Conservation (phyloP, 2,329 filamentous ascomycete species). For the Hypoxylon sp. region DNA sequence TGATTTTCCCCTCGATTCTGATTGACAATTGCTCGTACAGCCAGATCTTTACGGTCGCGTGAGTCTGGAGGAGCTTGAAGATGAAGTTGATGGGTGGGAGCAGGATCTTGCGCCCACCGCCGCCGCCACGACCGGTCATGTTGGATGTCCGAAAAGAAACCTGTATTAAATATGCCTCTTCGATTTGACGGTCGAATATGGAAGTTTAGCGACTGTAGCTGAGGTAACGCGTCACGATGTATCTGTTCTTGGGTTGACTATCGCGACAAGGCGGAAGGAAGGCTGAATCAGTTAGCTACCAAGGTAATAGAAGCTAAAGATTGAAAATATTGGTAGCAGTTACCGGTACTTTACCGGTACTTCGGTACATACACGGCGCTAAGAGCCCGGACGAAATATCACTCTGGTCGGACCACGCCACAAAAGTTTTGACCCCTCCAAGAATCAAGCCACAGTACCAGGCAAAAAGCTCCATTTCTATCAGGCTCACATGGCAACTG, state of each 20-base stretch:
- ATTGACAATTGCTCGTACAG: slow-evolving; percentile 96
- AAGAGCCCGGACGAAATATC: too few relatives aligned
- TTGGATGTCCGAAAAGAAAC: slow-evolving; percentile 41
- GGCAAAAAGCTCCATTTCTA: slow-evolving; percentile 26
- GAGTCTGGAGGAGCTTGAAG: slow-evolving; percentile 88
- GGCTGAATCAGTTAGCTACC: slow-evolving; percentile 32
- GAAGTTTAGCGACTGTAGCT: not conserved
- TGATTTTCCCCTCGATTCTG: slow-evolving; percentile 95
- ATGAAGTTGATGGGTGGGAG: slow-evolving; percentile 83
- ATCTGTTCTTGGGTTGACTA: slow-evolving; percentile 9
- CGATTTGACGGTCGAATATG: not conserved
- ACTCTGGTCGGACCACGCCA: slow-evolving; percentile 10
- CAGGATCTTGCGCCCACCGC: slow-evolving; percentile 72
- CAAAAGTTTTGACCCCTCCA: slow-evolving; percentile 34
- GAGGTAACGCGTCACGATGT: slow-evolving; percentile 1
- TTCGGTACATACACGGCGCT: slow-evolving; percentile 1
- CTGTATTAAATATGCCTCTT: slow-evolving; percentile 6
- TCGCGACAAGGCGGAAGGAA: slow-evolving; percentile 42
- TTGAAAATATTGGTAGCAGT: slow-evolving; percentile 16
- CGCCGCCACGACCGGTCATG: slow-evolving; percentile 74
- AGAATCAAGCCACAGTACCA: slow-evolving; percentile 27
- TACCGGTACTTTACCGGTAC: slow-evolving; percentile 17
- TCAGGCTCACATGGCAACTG: slow-evolving; percentile 46
- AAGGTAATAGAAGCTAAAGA: slow-evolving; percentile 7
- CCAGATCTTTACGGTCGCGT: slow-evolving; percentile 93